Evolutionary conservation across 1,139 yeast genomes (phyloP).

Genomic region (Candida sp.): DNA sequence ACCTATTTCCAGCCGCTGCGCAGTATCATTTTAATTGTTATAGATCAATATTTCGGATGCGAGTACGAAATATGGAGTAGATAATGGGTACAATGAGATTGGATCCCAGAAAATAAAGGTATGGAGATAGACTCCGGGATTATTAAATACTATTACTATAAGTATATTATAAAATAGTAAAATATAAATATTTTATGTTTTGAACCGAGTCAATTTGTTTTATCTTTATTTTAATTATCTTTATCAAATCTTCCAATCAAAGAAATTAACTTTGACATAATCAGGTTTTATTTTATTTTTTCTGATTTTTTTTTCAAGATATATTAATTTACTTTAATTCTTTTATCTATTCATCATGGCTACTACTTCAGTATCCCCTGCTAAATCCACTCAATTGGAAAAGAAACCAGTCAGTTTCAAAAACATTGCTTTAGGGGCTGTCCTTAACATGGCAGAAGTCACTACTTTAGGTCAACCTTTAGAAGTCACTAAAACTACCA

Average conservation of each 20-base stretch:
- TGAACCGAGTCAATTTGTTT: no score
- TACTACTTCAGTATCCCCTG: neutral
- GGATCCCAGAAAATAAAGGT: no score
- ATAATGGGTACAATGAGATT: no score
- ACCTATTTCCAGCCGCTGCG: no score
- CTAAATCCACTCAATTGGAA: slow-evolving; percentile 33
- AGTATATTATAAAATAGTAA: neutral
- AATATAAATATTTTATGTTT: no score
- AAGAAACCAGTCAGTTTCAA: slow-evolving; percentile 88
- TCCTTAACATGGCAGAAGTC: slow-evolving; percentile 87
- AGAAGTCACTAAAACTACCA: slow-evolving; percentile 93
- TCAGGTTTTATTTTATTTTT: no score
- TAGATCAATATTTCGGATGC: neutral
- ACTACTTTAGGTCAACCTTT: slow-evolving; percentile 96
- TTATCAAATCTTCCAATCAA: no score
- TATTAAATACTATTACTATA: neutral
- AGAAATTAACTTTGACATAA: no score
- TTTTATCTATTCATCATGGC: neutral
- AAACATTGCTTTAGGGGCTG: slow-evolving; percentile 92
- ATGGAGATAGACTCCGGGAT: neutral
- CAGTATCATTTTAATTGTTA: no score
- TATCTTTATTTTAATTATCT: no score
- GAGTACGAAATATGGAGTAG: neutral
- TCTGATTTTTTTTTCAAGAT: neutral
- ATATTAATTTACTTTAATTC: no score